Evolutionary conservation across 108 stramenopile genomes (phyloP).

Genomic region (Ochromonas danica): DNA sequence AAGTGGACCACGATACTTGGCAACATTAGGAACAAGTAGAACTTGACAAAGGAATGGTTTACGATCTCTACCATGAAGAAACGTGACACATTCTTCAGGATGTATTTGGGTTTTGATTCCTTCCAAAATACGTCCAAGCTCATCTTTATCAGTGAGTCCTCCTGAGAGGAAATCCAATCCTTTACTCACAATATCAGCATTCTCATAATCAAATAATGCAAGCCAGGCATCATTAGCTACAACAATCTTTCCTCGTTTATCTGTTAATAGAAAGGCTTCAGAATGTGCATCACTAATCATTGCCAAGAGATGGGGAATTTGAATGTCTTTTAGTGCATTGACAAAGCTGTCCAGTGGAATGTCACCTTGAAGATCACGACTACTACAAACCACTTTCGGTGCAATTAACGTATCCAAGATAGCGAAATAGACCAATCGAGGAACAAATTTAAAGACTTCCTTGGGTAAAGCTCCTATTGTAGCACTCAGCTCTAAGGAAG

Average conservation of each 20-base stretch:
- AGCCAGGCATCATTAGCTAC: background rate
- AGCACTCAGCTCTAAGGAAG: background rate
- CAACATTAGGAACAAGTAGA: background rate
- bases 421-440: background rate
- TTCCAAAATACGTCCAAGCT: background rate
- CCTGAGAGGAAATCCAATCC: background rate
- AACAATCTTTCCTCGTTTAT: conserved; percentile 20
- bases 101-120: background rate
- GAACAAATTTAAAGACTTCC: background rate
- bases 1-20: background rate
- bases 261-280: conserved; percentile 5
- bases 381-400: background rate
- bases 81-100: background rate
- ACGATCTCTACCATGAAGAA: background rate
- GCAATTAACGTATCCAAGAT: background rate
- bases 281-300: background rate
- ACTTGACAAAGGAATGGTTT: background rate
- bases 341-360: background rate
- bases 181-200: background rate
- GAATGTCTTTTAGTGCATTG: background rate
- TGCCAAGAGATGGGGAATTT: background rate
- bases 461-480: background rate
- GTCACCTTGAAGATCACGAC: background rate
- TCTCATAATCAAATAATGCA: background rate
- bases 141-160: background rate